Conservation (phyloP, 441 rosid genomes). For the Syzygium malaccense region DNA sequence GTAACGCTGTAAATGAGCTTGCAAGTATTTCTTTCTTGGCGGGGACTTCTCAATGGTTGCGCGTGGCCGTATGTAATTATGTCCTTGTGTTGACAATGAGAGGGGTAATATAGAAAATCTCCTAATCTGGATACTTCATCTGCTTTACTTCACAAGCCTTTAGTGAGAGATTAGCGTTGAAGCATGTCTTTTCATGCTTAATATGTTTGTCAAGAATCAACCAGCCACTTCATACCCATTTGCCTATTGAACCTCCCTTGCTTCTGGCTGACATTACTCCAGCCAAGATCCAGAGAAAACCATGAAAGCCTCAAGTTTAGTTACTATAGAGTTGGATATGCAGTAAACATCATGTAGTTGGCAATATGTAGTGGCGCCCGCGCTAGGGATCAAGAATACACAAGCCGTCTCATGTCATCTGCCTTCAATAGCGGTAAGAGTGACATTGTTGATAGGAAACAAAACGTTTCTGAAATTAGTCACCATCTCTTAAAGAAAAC, state of each 20-base stretch:
- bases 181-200: rapidly evolving
- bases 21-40: neutral
- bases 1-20: neutral
- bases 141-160: neutral
- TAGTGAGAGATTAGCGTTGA: neutral
- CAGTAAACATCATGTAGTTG: neutral
- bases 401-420: neutral
- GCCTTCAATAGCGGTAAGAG: neutral
- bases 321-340: neutral
- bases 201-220: neutral
- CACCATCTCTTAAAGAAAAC: neutral
- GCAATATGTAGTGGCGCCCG: neutral
- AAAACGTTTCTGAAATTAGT: neutral
- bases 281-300: neutral
- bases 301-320: neutral
- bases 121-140: neutral
- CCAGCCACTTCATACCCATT: neutral
- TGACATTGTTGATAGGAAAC: slow-evolving; percentile 6
- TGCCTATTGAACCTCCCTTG: neutral
- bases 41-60: neutral
- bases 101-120: neutral
- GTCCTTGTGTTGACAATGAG: neutral
- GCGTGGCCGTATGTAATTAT: neutral
- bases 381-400: neutral
- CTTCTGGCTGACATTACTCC: neutral